Evolutionary conservation across 495 filamentous ascomycete genomes (phyloP).

Genomic region (Neurospora pannonica): DNA sequence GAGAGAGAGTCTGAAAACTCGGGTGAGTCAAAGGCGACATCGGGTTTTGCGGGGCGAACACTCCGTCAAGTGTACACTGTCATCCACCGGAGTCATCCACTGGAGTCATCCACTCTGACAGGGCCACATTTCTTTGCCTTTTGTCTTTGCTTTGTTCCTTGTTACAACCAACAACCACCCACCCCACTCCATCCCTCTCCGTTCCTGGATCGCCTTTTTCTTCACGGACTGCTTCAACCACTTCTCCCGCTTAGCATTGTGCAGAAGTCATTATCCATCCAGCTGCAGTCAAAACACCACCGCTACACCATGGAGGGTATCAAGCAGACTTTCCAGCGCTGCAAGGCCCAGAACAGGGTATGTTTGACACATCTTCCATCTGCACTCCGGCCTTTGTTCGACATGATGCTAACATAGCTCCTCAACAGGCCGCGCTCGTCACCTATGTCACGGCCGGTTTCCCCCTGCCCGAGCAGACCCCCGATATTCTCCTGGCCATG

Average conservation of each 20-base stretch:
- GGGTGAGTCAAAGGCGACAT: not conserved
- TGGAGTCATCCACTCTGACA: not conserved
- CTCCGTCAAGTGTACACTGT: too few relatives aligned
- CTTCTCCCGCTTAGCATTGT: not conserved
- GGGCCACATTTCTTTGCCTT: not conserved
- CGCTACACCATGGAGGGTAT: constrained; percentile 55
- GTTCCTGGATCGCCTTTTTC: not conserved
- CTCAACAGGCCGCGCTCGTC: constrained; percentile 62
- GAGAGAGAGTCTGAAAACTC: not conserved
- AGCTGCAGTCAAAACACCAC: not conserved
- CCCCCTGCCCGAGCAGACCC: constrained; percentile 71
- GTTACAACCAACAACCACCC: not conserved
- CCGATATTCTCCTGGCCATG: constrained; percentile 77
- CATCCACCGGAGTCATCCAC: not conserved
- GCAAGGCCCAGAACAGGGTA: constrained; percentile 66
- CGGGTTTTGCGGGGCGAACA: not conserved
- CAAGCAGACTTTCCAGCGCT: constrained; percentile 78
- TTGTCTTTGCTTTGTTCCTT: not conserved
- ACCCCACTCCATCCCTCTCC: not conserved
- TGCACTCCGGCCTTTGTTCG: constrained; percentile 16
- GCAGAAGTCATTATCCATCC: not conserved
- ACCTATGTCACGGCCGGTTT: constrained; percentile 96
- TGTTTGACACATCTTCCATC: constrained; percentile 14
- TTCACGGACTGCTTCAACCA: not conserved
- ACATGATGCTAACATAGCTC: not conserved